These are phyloP conservation scores for Drosera spatulata DNA, from an alignment of 179 eudicot genomes.

Conservation along the genomic window DNA sequence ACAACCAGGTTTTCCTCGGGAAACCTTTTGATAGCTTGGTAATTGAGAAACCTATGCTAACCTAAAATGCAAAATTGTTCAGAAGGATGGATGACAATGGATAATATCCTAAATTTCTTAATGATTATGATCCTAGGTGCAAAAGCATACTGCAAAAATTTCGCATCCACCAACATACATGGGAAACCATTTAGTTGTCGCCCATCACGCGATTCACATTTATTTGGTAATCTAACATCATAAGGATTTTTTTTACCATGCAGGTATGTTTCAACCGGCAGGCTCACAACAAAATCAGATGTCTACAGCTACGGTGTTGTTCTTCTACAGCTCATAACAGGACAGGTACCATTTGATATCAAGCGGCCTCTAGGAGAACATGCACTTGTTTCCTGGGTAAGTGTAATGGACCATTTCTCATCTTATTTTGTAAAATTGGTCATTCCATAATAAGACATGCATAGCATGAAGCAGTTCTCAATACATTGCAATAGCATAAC, in stretches of 20 bases:
- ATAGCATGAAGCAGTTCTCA: neutral
- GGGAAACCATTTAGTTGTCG: too few relatives aligned
- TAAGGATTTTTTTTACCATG: slow-evolving; percentile 8
- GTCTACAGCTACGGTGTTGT: slow-evolving; percentile 97
- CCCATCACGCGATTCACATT: too few relatives aligned
- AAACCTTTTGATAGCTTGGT: neutral
- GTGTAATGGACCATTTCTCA: slow-evolving; percentile 11
- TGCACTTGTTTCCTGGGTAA: slow-evolving; percentile 90
- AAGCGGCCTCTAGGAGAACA: slow-evolving; percentile 85
- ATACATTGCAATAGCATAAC: too few relatives aligned
- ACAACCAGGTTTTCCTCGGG: too few relatives aligned
- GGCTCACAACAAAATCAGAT: slow-evolving; percentile 93
- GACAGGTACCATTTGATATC: slow-evolving; percentile 81
- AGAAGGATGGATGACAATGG: too few relatives aligned
- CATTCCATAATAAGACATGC: neutral
- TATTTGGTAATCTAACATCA: too few relatives aligned
- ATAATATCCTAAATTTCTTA: neutral
- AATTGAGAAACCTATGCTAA: too few relatives aligned
- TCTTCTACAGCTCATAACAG: slow-evolving; percentile 85
- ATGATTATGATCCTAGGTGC: neutral
- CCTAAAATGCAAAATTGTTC: too few relatives aligned
- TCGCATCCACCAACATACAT: neutral
- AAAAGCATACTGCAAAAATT: neutral
- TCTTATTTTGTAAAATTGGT: neutral
- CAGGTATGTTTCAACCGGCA: slow-evolving; percentile 92